Conservation (phyloP, 345 rosid species). For the Eucalyptus regnans region DNA sequence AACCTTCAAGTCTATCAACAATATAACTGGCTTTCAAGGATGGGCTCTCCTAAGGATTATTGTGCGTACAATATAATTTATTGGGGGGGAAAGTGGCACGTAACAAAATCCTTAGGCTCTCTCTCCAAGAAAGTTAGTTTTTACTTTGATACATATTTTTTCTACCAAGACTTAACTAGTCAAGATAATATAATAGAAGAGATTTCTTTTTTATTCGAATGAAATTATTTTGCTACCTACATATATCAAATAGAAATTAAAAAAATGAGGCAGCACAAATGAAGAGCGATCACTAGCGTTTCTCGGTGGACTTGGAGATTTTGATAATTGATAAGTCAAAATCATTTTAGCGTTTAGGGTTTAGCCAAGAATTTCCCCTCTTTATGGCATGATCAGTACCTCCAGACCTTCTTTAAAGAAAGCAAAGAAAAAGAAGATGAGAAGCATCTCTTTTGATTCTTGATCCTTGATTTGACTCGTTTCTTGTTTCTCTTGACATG, state of each 20-base stretch:
- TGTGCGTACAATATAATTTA: not conserved
- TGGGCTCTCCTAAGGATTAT: not conserved
- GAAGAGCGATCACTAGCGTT: not conserved
- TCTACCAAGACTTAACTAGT: not conserved
- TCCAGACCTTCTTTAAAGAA: not conserved
- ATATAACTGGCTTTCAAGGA: not conserved
- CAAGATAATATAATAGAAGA: not conserved
- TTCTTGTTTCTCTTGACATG: not conserved
- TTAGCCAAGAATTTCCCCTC: not conserved
- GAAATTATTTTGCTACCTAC: not conserved
- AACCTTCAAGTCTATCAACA: no score
- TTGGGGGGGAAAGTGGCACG: not conserved
- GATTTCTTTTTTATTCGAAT: not conserved
- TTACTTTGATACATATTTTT: no score
- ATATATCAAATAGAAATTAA: no score
- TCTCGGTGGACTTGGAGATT: not conserved
- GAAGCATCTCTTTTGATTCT: not conserved
- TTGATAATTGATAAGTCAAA: no score
- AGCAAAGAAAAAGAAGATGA: not conserved
- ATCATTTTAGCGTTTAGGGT: not conserved
- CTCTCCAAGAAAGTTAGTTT: not conserved
- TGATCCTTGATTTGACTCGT: not conserved
- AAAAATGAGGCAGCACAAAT: not conserved
- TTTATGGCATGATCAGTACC: not conserved
- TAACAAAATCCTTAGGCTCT: not conserved